Evolutionary conservation across 176 grass and related monocot genomes (phyloP).

Genomic region (Aegilops bicornis): DNA sequence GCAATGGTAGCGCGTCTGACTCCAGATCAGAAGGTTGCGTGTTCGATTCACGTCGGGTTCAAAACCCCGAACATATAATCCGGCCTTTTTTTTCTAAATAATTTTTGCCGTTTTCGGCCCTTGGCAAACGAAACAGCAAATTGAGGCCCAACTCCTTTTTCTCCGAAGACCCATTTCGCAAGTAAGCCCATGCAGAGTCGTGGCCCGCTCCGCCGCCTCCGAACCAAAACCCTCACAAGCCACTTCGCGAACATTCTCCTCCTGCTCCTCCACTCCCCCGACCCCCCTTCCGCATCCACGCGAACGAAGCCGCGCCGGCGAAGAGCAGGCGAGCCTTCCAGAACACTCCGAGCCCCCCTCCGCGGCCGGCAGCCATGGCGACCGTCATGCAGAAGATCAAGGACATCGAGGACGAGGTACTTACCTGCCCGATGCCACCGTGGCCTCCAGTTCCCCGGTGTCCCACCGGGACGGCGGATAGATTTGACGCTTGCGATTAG

Average conservation of each 20-base stretch:
- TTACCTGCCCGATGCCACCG: background rate
- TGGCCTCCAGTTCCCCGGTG: background rate
- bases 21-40: conserved; percentile 99
- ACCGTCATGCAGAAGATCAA: conserved; percentile 99
- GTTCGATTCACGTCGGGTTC: conserved; percentile 99
- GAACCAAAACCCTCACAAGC: conserved; percentile 39
- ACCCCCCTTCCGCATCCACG: conserved; percentile 10
- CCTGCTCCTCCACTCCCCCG: background rate
- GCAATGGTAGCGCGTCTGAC: conserved; percentile 99
- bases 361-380: conserved; percentile 49
- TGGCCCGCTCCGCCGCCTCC: background rate
- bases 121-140: too few species aligned
- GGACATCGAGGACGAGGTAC: conserved; percentile 99
- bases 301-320: conserved; percentile 6
- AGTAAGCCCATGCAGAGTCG: background rate
- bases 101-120: too few species aligned
- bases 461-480: background rate
- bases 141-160: background rate
- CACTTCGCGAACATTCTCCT: conserved; percentile 28
- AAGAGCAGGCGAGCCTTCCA: background rate
- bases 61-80: conserved; percentile 35
- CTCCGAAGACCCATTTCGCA: background rate
- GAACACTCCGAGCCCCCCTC: background rate
- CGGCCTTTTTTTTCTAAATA: background rate
- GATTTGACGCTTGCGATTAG: background rate